A percentile compares a stretch with the other conserved stretches of the same genome.
Evolutionary conservation across 257 asterid species (phyloP).

Genomic region (Misopates orontium): DNA sequence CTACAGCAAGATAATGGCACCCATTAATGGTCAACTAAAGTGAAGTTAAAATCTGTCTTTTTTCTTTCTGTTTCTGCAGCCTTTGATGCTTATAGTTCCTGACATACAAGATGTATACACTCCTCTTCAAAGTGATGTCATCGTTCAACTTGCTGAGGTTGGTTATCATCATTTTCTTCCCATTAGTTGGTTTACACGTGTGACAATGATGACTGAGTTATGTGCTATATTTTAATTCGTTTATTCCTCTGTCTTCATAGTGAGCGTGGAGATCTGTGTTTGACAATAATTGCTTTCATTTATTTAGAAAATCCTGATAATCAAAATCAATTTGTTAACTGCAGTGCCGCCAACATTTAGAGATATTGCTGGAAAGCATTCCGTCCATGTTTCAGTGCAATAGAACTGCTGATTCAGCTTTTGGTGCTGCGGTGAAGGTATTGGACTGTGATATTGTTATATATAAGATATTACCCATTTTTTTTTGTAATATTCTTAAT

Average conservation of each 20-base stretch:
- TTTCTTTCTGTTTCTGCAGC: conserved; percentile 58
- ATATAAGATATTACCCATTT: neutral
- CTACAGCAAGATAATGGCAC: conserved; percentile 21
- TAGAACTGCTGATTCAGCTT: conserved; percentile 86
- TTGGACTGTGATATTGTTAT: conserved; percentile 3
- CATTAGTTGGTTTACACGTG: conserved; percentile 13
- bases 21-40: conserved; percentile 1
- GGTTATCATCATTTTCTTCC: conserved; percentile 28
- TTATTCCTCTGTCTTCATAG: neutral
- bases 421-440: conserved; percentile 97
- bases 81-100: conserved; percentile 98
- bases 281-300: conserved; percentile 4
- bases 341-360: conserved; percentile 95
- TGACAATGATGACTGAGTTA: conserved; percentile 20
- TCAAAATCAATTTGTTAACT: conserved; percentile 25
- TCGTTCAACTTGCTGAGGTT: conserved; percentile 94
- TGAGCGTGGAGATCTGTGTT: neutral
- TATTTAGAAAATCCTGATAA: conserved; percentile 16
- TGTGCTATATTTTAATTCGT: neutral
- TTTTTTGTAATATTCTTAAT: too few relatives aligned
- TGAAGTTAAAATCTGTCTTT: conserved; percentile 17
- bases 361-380: conserved; percentile 81
- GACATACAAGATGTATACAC: conserved; percentile 98
- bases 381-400: conserved; percentile 88
- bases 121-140: conserved; percentile 88